A percentile compares a stretch with the other conserved stretches of the same genome.
These are phyloP conservation scores for Myxozyma neotropica DNA, from an alignment of 805 yeast genomes.

Conservation along the genomic window DNA sequence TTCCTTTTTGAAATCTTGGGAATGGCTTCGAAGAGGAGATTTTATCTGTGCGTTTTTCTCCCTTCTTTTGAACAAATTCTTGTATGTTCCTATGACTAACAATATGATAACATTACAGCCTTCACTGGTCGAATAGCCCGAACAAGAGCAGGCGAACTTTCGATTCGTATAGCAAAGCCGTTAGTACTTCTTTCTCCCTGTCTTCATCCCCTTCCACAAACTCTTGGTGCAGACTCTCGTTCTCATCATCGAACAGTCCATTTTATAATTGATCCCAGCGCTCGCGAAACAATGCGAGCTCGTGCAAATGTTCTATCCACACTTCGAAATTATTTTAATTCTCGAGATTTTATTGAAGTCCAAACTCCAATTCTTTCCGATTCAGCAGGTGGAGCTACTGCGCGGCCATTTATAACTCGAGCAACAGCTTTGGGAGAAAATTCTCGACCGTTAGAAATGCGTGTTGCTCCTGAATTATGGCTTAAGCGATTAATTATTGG, in stretches of 20 bases:
- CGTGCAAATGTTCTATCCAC: slow-evolving; percentile 59
- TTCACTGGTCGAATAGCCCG: slow-evolving; percentile 71
- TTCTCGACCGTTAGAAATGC: slow-evolving; percentile 51
- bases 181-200: slow-evolving; percentile 66
- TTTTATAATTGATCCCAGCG: slow-evolving; percentile 60
- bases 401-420: slow-evolving; percentile 75
- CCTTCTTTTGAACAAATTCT: background rate
- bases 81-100: background rate
- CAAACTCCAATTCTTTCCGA: slow-evolving; percentile 81
- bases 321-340: slow-evolving; percentile 60
- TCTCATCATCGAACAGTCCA: slow-evolving; percentile 73
- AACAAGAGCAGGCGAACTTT: slow-evolving; percentile 77
- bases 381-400: slow-evolving; percentile 84
- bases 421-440: slow-evolving; percentile 21
- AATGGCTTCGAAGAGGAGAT: slow-evolving; percentile 69
- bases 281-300: slow-evolving; percentile 52
- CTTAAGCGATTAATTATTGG: slow-evolving; percentile 77
- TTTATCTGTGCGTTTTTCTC: slow-evolving; percentile 45
- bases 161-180: slow-evolving; percentile 60
- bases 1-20: slow-evolving; percentile 46
- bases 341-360: slow-evolving; percentile 70
- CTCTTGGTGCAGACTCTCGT: slow-evolving; percentile 54
- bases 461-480: slow-evolving; percentile 97
- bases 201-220: slow-evolving; percentile 69
- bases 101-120: slow-evolving; percentile 33